phyloP scores from a whole-genome alignment of 441 rosid genomes.

The Jatropha multifida region DNA sequence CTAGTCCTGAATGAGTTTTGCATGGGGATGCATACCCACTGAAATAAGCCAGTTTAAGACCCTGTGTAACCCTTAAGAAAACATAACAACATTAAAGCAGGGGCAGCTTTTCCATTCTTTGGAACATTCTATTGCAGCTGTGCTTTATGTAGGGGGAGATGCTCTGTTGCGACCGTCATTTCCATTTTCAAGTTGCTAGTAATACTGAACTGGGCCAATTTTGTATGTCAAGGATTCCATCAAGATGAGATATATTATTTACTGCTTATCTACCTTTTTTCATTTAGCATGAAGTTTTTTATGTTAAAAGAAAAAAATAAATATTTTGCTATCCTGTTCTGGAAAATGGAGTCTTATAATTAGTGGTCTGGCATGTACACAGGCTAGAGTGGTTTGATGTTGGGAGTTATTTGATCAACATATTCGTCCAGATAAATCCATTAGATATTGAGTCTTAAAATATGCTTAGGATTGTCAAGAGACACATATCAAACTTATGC shows the following conservation, averaged over 20 bases:
- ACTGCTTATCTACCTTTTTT: background rate
- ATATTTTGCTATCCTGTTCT: background rate
- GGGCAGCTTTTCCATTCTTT: background rate
- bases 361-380: background rate
- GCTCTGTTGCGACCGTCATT: background rate
- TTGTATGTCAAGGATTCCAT: background rate
- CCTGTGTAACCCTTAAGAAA: background rate
- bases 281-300: background rate
- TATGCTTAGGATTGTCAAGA: conserved; percentile 7
- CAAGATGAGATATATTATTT: background rate
- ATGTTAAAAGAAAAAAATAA: background rate
- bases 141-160: background rate
- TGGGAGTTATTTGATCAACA: background rate
- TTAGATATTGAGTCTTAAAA: background rate
- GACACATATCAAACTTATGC: background rate
- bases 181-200: background rate
- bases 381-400: background rate
- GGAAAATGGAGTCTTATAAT: background rate
- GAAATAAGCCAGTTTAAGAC: background rate
- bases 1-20: background rate
- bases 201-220: background rate
- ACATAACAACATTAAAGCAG: background rate
- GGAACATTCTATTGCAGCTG: background rate
- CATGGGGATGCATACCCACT: background rate
- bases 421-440: background rate